Evolutionary conservation across 192 early-diverging fungal genomes (phyloP).

Genomic region (Allomyces arbusculus): DNA sequence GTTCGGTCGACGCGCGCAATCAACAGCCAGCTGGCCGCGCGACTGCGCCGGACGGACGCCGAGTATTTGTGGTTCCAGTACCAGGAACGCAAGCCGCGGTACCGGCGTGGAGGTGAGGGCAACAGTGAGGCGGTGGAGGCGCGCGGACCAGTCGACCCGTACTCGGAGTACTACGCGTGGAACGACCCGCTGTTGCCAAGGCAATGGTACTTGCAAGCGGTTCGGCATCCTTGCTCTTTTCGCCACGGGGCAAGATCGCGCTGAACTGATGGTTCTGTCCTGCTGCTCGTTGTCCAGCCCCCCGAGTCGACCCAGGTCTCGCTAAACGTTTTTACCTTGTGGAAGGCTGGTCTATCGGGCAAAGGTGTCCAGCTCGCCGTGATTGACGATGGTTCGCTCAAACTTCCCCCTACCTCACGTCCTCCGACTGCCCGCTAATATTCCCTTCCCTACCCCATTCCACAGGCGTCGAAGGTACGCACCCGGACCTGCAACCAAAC

Average conservation of each 20-base stretch:
- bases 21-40: not conserved
- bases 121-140: not conserved
- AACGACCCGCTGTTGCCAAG: not conserved
- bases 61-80: not conserved
- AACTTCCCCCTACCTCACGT: too few species aligned
- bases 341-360: constrained; percentile 49
- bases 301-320: not conserved
- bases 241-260: not conserved
- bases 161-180: not conserved
- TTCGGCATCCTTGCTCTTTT: not conserved
- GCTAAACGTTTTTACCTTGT: not conserved
- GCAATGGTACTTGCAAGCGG: not conserved
- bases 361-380: constrained; percentile 68
- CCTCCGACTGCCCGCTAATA: too few species aligned
- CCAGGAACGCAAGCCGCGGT: not conserved
- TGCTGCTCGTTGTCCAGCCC: not conserved
- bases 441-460: too few species aligned
- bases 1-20: not conserved
- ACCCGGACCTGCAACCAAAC: not conserved
- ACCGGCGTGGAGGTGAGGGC: not conserved
- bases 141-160: not conserved
- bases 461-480: not conserved
- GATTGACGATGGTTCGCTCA: constrained; percentile 63
- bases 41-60: not conserved
- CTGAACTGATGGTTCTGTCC: not conserved